Conservation (phyloP, 2,329 filamentous ascomycete species). For the Zymoseptoria ardabiliae region DNA sequence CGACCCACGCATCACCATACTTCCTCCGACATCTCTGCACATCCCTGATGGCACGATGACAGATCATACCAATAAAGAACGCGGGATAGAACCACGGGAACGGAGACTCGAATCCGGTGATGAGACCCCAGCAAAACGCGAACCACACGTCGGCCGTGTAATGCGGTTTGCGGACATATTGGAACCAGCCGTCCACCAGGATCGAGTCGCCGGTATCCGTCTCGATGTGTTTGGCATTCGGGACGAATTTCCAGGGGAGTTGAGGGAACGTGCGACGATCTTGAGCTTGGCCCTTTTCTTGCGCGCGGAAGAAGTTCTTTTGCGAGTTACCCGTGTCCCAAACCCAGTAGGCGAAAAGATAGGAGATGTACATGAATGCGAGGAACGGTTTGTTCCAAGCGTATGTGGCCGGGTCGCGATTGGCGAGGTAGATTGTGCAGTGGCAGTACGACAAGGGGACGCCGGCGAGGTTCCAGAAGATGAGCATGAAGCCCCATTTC, state of each 20-base stretch:
- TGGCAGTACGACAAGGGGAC: constrained; percentile 90
- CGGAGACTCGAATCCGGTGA: constrained; percentile 71
- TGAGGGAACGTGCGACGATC: constrained; percentile 79
- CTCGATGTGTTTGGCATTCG: constrained; percentile 72
- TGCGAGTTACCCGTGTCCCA: constrained; percentile 91
- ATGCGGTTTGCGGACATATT: constrained; percentile 46
- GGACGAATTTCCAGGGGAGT: constrained; percentile 76
- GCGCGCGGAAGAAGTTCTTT: constrained; percentile 83
- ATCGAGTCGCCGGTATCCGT: constrained; percentile 68
- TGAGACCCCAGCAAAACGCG: constrained; percentile 68
- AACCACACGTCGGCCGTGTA: constrained; percentile 78
- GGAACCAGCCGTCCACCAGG: constrained; percentile 77
- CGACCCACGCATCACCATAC: constrained; percentile 74
- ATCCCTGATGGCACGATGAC: constrained; percentile 68
- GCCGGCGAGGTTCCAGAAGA: constrained; percentile 93
- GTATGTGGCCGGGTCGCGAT: constrained; percentile 71
- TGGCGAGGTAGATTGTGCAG: constrained; percentile 83
- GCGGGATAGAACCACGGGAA: constrained; percentile 86
- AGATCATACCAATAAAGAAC: constrained; percentile 75
- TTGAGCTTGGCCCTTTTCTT: constrained; percentile 64
- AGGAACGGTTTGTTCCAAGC: constrained; percentile 66
- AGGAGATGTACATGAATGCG: constrained; percentile 57
- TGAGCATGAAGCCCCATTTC: constrained; percentile 96
- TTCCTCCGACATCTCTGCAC: constrained; percentile 67
- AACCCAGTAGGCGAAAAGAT: constrained; percentile 79